phyloP scores from a whole-genome alignment of 192 early-diverging fungal species.

The Chytriomyces hyalinus region DNA sequence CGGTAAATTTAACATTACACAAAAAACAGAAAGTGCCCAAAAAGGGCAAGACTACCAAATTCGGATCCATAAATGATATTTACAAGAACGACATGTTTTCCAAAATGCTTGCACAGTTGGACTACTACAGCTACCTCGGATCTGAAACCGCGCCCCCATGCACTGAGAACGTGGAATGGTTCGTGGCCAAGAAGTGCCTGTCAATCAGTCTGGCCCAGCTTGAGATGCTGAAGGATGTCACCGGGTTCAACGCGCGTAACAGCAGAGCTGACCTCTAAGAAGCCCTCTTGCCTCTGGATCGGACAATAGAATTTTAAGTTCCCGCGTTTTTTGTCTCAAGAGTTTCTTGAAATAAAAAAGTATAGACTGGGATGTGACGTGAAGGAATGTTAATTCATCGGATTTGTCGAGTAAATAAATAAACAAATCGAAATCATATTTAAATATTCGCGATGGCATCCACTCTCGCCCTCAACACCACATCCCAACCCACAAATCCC shows the following conservation, averaged over 20 bases:
- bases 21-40: too few relatives aligned
- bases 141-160: too few relatives aligned
- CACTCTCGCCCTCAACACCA: not conserved
- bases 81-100: too few relatives aligned
- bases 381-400: not conserved
- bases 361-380: not conserved
- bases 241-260: not conserved
- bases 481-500: conserved; percentile 21
- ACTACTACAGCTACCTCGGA: too few relatives aligned
- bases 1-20: too few relatives aligned
- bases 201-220: too few relatives aligned
- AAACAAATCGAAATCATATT: not conserved
- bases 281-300: not conserved
- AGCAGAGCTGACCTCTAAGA: not conserved
- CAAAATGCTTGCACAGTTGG: too few relatives aligned
- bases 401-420: not conserved
- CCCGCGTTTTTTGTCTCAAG: not conserved
- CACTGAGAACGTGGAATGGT: too few relatives aligned
- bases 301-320: not conserved
- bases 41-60: too few relatives aligned
- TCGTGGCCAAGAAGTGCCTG: too few relatives aligned
- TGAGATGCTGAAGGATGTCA: not conserved
- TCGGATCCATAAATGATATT: too few relatives aligned
- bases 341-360: conserved; percentile 8
- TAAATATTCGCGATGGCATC: not conserved